Evolutionary conservation across 768 basidiomycete species (phyloP).

Genomic region (Tricholoma saponaceum): DNA sequence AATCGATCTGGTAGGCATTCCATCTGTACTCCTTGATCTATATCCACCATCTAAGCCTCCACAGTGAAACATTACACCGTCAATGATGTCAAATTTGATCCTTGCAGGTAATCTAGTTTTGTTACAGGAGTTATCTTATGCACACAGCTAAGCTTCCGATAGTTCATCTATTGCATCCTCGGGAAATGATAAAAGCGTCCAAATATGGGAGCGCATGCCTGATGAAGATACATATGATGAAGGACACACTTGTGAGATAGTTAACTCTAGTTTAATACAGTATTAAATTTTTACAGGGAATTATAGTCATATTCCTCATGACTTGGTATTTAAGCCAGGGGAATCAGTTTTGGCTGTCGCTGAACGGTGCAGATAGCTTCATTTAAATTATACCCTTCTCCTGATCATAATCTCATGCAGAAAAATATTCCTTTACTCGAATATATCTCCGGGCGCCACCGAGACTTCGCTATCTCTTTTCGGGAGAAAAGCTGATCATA

Average conservation of each 20-base stretch:
- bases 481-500: conserved; percentile 18
- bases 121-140: background rate
- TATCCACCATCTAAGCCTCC: conserved; percentile 12
- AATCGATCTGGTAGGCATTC: background rate
- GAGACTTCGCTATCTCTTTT: conserved; percentile 10
- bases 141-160: background rate
- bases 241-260: conserved; percentile 3
- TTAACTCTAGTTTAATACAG: conserved; percentile 7
- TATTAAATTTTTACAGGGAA: conserved; percentile 1
- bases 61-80: conserved; percentile 51
- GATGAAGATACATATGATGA: conserved; percentile 15
- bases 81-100: conserved; percentile 53
- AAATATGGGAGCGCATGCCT: conserved; percentile 35
- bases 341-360: conserved; percentile 10
- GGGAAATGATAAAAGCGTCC: conserved; percentile 40
- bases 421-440: conserved; percentile 18
- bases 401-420: conserved; percentile 9
- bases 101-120: conserved; percentile 34
- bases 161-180: conserved; percentile 44
- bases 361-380: conserved; percentile 1
- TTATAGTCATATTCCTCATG: conserved; percentile 21
- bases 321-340: conserved; percentile 16
- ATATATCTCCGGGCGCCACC: conserved; percentile 7
- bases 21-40: background rate
- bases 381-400: background rate